These are phyloP conservation scores for Catenaria anguillulae DNA, from an alignment of 371 early-diverging fungal species.

Conservation along the genomic window DNA sequence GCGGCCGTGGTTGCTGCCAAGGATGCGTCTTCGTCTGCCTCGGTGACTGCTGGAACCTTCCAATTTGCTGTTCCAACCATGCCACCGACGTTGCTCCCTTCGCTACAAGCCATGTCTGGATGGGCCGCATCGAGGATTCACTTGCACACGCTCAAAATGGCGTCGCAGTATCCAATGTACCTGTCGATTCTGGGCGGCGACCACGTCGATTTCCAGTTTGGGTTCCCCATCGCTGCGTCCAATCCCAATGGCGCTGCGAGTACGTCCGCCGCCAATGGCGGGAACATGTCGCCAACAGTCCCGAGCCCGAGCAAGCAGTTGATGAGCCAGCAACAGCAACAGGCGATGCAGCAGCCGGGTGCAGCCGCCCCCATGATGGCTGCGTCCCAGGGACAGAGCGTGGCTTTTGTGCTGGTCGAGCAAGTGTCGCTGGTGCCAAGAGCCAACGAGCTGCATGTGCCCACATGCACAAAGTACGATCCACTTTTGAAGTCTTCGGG, in stretches of 20 bases:
- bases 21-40: no score
- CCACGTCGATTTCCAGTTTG: not conserved
- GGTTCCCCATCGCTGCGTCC: not conserved
- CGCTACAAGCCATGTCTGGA: not conserved
- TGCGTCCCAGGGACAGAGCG: no score
- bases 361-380: no score
- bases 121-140: not conserved
- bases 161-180: not conserved
- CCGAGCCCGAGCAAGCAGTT: no score
- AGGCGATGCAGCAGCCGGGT: not conserved
- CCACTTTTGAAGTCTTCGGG: not conserved
- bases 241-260: no score
- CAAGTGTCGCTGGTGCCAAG: not conserved
- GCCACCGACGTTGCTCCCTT: not conserved
- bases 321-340: not conserved
- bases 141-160: not conserved
- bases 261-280: no score
- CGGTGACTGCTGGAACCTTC: no score
- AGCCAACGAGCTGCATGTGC: not conserved
- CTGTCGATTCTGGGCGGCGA: not conserved
- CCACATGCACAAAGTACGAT: slow-evolving; percentile 3
- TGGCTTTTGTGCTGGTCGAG: slow-evolving; percentile 1
- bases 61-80: not conserved
- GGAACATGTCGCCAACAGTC: no score
- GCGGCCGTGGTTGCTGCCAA: no score